Conservation (phyloP, 2,329 filamentous ascomycete genomes). For the Cladorrhinum sp. region DNA sequence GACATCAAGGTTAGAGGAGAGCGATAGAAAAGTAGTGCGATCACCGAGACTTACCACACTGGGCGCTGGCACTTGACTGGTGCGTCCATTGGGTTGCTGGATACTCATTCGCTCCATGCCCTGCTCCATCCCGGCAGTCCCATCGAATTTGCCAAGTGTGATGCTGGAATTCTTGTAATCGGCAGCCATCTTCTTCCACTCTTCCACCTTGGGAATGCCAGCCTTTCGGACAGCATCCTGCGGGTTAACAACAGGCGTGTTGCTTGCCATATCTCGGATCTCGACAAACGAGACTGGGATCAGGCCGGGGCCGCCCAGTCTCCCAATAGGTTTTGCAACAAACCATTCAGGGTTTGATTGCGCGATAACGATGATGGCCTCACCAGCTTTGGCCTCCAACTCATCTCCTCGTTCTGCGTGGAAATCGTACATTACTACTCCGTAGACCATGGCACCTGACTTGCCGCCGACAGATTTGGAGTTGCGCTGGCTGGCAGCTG, state of each 20-base stretch:
- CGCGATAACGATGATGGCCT: conserved; percentile 97
- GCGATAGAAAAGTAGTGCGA: neutral
- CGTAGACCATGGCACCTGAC: conserved; percentile 85
- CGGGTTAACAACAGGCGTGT: conserved; percentile 76
- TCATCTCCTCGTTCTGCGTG: conserved; percentile 93
- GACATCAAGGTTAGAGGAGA: conserved; percentile 1
- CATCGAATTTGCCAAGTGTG: conserved; percentile 85
- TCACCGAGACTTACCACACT: conserved; percentile 44
- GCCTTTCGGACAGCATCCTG: conserved; percentile 82
- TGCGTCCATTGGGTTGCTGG: conserved; percentile 50
- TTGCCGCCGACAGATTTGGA: conserved; percentile 49
- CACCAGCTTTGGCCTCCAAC: conserved; percentile 88
- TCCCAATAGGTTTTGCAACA: conserved; percentile 96
- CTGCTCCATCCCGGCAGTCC: conserved; percentile 56
- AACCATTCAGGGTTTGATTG: conserved; percentile 99
- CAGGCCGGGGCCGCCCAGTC: conserved; percentile 89
- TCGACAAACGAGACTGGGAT: conserved; percentile 97
- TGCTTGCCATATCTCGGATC: conserved; percentile 88
- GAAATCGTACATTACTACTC: conserved; percentile 96
- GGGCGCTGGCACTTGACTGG: conserved; percentile 47
- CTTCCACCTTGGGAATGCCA: conserved; percentile 90
- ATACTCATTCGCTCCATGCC: conserved; percentile 79
- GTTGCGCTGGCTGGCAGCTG: conserved; percentile 42
- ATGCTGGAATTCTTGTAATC: conserved; percentile 99
- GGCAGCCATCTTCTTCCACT: conserved; percentile 99